Base-by-base conservation (phyloP, 2,329 filamentous ascomycete genomes). In the Sporothrix luriei region DNA sequence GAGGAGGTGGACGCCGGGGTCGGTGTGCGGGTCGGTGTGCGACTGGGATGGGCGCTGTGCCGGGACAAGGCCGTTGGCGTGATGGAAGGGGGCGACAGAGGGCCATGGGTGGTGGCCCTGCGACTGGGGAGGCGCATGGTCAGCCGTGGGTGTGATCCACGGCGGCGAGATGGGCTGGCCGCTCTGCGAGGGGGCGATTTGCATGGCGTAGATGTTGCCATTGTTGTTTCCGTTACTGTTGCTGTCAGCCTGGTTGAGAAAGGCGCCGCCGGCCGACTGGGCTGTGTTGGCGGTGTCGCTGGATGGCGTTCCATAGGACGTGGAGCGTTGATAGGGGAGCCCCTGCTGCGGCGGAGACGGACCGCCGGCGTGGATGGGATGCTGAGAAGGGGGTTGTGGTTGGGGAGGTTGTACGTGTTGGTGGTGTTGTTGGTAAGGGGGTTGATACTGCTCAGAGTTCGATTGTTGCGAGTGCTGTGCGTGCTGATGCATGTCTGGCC, bases 171-270 rank as follows among this genome's bases (percentile, higher is more conserved):
- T 57, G 33, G 65, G 65, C 16, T 67, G 65, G 16, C 49, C 65
- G 29, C 49, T 67, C 24, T 67, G 49, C 1, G 65, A 46, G 5
- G 65, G 52, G 1, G 49, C 57, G 14, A 57, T 38, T 24, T 55
- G 65, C 65, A 67, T 57, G 19, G 33, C 21, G 33, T 67, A 67
- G n/a, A 67, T 67, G 26, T 10, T n/a, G n/a, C n/a, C n/a, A n/a
- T n/a, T n/a, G n/a, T n/a, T 64, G 40, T 64, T 49, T n/a, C 10
- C 43, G 14, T 24, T 64, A 40, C 19, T 49, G 51, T 46, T 48
- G 4, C 46, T 51, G 3, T 57, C 46, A 2, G 62, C 1, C 4
- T 61, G 55, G 19, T 21, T 43, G 33, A 61, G 21, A 13, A 40
- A 61, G 11, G 40, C 43, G 5, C 55, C 43, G 10, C 55, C 33